These are phyloP conservation scores for Astragalus membranaceus DNA, from an alignment of 306 rosid genomes.

Conservation along the genomic window DNA sequence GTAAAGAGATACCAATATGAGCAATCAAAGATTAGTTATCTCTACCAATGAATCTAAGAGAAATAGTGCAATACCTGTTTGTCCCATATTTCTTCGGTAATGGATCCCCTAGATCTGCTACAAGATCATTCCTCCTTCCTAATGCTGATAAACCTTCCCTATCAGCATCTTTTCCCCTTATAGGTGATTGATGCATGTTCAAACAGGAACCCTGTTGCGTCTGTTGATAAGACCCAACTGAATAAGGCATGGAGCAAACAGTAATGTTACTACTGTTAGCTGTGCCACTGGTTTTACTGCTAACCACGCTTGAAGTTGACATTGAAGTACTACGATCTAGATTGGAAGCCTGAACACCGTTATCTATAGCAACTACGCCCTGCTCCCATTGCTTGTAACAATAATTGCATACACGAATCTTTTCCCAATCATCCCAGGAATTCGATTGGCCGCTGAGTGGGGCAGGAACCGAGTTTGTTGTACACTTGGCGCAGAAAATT, in stretches of 20 bases:
- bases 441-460: slow-evolving; percentile 33
- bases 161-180: slow-evolving; percentile 35
- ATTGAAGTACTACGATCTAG: slow-evolving; percentile 44
- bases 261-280: slow-evolving; percentile 59
- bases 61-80: slow-evolving; percentile 39
- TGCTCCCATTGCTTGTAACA: slow-evolving; percentile 82
- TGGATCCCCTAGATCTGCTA: slow-evolving; percentile 32
- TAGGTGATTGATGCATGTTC: slow-evolving; percentile 41
- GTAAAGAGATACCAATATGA: slow-evolving; percentile 14
- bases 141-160: slow-evolving; percentile 31
- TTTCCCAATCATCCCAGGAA: slow-evolving; percentile 56
- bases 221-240: slow-evolving; percentile 48
- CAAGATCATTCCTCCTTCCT: slow-evolving; percentile 44
- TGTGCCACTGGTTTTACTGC: slow-evolving; percentile 62
- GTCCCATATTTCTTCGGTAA: slow-evolving; percentile 30
- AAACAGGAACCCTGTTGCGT: slow-evolving; percentile 39
- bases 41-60: slow-evolving; percentile 7
- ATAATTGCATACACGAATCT: slow-evolving; percentile 81
- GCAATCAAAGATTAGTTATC: background rate
- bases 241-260: slow-evolving; percentile 49
- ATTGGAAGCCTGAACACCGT: slow-evolving; percentile 37
- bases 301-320: slow-evolving; percentile 53
- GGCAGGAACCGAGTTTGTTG: slow-evolving; percentile 69
- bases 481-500: slow-evolving; percentile 81
- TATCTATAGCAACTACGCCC: slow-evolving; percentile 37